phyloP scores from a whole-genome alignment of 257 asterid species.

The Rubia yunnanensis region DNA sequence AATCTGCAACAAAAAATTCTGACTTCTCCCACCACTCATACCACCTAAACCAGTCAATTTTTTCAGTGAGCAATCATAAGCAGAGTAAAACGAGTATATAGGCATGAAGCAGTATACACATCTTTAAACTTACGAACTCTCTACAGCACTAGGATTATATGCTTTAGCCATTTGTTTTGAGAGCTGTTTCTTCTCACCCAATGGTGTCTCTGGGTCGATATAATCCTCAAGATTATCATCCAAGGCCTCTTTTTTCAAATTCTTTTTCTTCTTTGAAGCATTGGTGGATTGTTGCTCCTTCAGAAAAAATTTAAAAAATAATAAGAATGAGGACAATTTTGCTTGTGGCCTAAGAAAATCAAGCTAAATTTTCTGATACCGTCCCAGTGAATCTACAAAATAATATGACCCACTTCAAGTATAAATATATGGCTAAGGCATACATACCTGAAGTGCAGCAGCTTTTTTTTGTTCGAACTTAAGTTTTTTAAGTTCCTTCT shows the following conservation, averaged over 20 bases:
- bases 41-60: slow-evolving; percentile 50
- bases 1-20: slow-evolving; percentile 72
- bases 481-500: slow-evolving; percentile 74
- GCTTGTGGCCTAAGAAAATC: not conserved
- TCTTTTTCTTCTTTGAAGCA: slow-evolving; percentile 65
- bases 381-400: not conserved
- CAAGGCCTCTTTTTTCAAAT: slow-evolving; percentile 46
- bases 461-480: slow-evolving; percentile 90
- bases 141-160: slow-evolving; percentile 71
- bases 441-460: slow-evolving; percentile 52
- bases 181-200: slow-evolving; percentile 71
- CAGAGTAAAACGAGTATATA: not conserved
- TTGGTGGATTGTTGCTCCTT: slow-evolving; percentile 59
- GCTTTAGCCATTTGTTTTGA: slow-evolving; percentile 81
- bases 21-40: slow-evolving; percentile 96
- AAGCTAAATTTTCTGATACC: not conserved
- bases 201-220: slow-evolving; percentile 66
- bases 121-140: slow-evolving; percentile 53
- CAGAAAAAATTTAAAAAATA: not conserved
- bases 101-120: not conserved
- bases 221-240: slow-evolving; percentile 73
- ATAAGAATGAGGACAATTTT: slow-evolving; percentile 1
- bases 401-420: not conserved
- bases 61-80: not conserved
- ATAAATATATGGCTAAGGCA: not conserved